These are phyloP conservation scores for Xylaria acuta DNA, from an alignment of 495 filamentous ascomycete species.

Conservation along the genomic window DNA sequence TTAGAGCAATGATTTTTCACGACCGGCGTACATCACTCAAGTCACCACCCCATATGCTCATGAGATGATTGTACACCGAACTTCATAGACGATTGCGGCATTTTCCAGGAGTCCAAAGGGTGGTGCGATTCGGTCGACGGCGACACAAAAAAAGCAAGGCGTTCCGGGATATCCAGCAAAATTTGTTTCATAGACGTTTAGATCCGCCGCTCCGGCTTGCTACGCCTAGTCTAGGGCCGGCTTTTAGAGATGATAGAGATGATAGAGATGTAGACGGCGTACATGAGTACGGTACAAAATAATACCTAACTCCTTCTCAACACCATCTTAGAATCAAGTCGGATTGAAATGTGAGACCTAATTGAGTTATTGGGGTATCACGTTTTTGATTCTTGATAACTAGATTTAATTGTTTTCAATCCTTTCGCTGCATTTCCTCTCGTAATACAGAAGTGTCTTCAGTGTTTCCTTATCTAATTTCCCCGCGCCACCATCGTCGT, in stretches of 20 bases:
- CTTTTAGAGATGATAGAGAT: conserved; percentile 20
- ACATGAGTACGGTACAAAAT: not conserved
- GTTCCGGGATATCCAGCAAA: conserved; percentile 41
- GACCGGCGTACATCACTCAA: conserved; percentile 12
- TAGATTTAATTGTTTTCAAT: not conserved
- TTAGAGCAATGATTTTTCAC: not conserved
- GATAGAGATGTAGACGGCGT: conserved; percentile 14
- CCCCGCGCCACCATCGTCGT: conserved; percentile 34
- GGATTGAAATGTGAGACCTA: not conserved
- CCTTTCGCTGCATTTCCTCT: conserved; percentile 41
- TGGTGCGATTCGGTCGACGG: conserved; percentile 26
- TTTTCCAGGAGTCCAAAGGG: conserved; percentile 35
- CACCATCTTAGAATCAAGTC: not conserved
- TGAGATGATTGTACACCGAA: conserved; percentile 29
- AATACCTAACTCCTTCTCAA: conserved; percentile 17
- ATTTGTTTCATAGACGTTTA: conserved; percentile 36
- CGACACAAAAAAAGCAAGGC: conserved; percentile 39
- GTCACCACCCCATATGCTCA: conserved; percentile 6
- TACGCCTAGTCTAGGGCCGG: not conserved
- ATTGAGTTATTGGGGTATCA: not conserved
- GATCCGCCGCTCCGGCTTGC: conserved; percentile 6
- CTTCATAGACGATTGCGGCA: conserved; percentile 34
- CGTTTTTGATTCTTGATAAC: not conserved
- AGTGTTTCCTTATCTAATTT: conserved; percentile 47
- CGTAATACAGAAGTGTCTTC: conserved; percentile 44